Base-by-base conservation (phyloP, 192 early-diverging fungal genomes). In the Gryganskiella cystojenkinii region DNA sequence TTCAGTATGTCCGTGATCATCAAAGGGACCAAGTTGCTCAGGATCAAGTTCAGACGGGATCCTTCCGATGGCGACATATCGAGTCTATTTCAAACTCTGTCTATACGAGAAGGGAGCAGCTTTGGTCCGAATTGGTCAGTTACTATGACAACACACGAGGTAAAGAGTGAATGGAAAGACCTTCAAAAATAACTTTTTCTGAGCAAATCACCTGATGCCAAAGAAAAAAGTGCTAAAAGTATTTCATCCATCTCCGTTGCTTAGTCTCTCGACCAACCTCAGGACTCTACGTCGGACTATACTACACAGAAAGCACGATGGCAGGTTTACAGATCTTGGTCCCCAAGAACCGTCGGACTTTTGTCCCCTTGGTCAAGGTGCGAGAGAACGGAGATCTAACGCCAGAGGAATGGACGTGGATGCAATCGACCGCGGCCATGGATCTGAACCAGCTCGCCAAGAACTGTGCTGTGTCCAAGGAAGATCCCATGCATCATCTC, bases 241-340 rank as follows among this genome's bases (percentile, higher is more conserved):
- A 6, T 4, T 19, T n/a, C 37, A 49, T 49, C 13, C 24, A 34
- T 57, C 20, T 17, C 1, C 27, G 46, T 34, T 62, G 49, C 19
- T 17, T 69, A 69, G 71, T 80, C 43, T 61, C 82, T 22, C 80
- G 70, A n/a, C 67, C 74, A 37, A 71, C 79, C 2, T 64, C 82
- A 24, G 84, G 84, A 3, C 64, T 85, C 4, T 85, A 85, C 46
- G 50, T 85, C 34, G 84, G 82, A 43, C 40, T 85, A n/a, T 82
- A 83, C 50, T 80, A 85, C 45, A 78, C 80, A 0, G 82, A 85
- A 55, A 83, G 84, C 28, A 83, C 80, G 22, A 70, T 81, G 63
- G 51, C 69, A 17, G 82, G 81, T 17, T 46, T 85, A 20, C 71
- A 79, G 54, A 80, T 85, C 25, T 57, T 85, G 4, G 81, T 85